These are phyloP conservation scores for Pichia sp. DNA, from an alignment of 1,139 yeast genomes.

Conservation along the genomic window DNA sequence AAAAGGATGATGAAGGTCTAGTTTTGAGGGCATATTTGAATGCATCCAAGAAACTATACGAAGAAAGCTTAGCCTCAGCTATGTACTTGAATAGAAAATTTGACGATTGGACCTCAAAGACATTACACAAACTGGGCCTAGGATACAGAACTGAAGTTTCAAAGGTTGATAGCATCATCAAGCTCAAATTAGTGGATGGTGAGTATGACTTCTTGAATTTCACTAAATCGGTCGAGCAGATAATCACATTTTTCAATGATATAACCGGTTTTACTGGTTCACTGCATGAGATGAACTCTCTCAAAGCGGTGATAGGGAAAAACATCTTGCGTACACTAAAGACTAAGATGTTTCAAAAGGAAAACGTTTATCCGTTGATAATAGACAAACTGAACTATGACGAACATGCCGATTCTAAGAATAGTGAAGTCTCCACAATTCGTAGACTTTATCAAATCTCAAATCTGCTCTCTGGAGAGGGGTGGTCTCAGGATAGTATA, in stretches of 20 bases:
- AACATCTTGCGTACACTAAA: constrained; percentile 16
- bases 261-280: constrained; percentile 13
- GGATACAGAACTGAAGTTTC: constrained; percentile 5
- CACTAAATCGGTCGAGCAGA: constrained; percentile 15
- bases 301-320: constrained; percentile 17
- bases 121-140: constrained; percentile 13
- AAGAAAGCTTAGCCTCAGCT: constrained; percentile 4
- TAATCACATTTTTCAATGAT: constrained; percentile 19
- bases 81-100: constrained; percentile 20
- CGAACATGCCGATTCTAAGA: not conserved
- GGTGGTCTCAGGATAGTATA: constrained; percentile 25
- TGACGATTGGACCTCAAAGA: constrained; percentile 14
- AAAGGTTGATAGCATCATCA: constrained; percentile 2
- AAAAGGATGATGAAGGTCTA: constrained; percentile 12
- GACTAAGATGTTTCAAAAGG: constrained; percentile 15
- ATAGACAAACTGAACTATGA: constrained; percentile 15
- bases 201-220: constrained; percentile 6
- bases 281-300: constrained; percentile 4
- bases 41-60: constrained; percentile 8
- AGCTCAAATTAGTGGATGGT: constrained; percentile 1
- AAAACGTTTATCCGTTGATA: constrained; percentile 23
- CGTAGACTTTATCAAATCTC: constrained; percentile 15
- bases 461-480: constrained; percentile 15
- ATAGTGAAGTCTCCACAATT: constrained; percentile 6
- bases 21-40: constrained; percentile 10